Percentiles rank a stretch among this genome's conserved stretches.
These are phyloP conservation scores for Rhizopogon sp. DNA, from an alignment of 768 basidiomycete genomes.

Conservation along the genomic window DNA sequence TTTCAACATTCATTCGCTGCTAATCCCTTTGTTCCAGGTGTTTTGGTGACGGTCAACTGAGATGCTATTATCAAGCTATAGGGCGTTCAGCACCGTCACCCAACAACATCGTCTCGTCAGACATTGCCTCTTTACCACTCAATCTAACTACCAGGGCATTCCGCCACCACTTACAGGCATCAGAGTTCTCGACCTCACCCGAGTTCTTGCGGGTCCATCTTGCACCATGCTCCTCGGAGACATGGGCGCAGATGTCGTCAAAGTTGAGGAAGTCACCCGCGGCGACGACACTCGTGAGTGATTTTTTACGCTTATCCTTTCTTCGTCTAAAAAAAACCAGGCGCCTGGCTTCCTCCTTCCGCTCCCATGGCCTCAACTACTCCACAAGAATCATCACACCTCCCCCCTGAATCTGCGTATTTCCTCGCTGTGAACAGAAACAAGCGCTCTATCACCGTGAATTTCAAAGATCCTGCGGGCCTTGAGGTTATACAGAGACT, in stretches of 20 bases:
- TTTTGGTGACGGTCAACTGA: not conserved
- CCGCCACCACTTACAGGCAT: conserved; percentile 77
- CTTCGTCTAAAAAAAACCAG: conserved; percentile 28
- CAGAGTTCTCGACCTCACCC: conserved; percentile 82
- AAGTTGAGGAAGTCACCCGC: conserved; percentile 73
- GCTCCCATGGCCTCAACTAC: conserved; percentile 44
- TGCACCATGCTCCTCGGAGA: conserved; percentile 94
- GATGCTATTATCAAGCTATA: not conserved
- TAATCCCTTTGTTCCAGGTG: not conserved
- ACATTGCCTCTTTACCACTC: not conserved
- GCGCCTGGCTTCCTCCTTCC: conserved; percentile 63
- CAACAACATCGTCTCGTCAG: not conserved
- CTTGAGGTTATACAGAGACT: conserved; percentile 69
- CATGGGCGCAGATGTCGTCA: conserved; percentile 89
- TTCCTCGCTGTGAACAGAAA: conserved; percentile 87
- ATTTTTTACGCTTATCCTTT: conserved; percentile 4
- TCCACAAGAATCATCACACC: conserved; percentile 50
- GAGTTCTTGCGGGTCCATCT: conserved; percentile 88
- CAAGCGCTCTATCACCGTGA: conserved; percentile 84
- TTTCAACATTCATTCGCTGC: not conserved
- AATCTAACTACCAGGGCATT: conserved; percentile 38
- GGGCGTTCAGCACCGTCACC: not conserved
- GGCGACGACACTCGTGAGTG: conserved; percentile 87
- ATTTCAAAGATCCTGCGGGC: conserved; percentile 79
- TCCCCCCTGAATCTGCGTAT: conserved; percentile 90